Evolutionary conservation across 257 asterid genomes (phyloP), one percentile per base, ranked within the genome.

Genomic region (Handroanthus guayacan): DNA sequence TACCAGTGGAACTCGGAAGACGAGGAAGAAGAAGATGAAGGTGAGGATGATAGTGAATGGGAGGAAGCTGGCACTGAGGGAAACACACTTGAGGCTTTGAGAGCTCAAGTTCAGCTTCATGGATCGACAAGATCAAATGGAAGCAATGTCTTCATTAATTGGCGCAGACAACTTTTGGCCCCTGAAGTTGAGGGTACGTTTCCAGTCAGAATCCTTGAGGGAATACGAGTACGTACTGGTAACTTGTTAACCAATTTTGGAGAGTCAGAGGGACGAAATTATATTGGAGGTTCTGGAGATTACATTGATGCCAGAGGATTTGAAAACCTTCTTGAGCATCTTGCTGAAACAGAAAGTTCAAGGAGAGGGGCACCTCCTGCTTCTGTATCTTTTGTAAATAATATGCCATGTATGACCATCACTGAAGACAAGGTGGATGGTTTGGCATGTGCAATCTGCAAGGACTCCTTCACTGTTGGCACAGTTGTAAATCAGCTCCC

Each of bases 281-380:
- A 79, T 85, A 65, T 72, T 58, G 76, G 85, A 44, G 80, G 79
- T 43, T 70, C 78, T 2, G 86, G 88, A 41, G 88, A 87, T 83
- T 84, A 82, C 70, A 83, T 89, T 18, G 91, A 82, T 50, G 82
- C 82, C 4, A 79, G 88, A 78, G 95, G 85, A 45, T 77, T 91
- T 5, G 91, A 81, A 13, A 85, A 85, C 73, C 83, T 89, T 44
- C 88, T 87, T 1, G 95, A 84, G 69, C 92, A 83, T 81, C 89
- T 94, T 39, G 87, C 88, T 61, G 92, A 84, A 72, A 75, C 83
- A 57, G 96, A 88, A 57, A 84, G 83, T 61, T 85, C 86, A 12
- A 78, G 86, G 66, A 87, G 92, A 73, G 97, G 96, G 75, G 94
- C 95, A 20, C 96, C 95, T 48, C 95, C 97, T 25, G 88, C 99